Evolutionary conservation across 441 rosid genomes (phyloP).

Genomic region (Geranium incanum): DNA sequence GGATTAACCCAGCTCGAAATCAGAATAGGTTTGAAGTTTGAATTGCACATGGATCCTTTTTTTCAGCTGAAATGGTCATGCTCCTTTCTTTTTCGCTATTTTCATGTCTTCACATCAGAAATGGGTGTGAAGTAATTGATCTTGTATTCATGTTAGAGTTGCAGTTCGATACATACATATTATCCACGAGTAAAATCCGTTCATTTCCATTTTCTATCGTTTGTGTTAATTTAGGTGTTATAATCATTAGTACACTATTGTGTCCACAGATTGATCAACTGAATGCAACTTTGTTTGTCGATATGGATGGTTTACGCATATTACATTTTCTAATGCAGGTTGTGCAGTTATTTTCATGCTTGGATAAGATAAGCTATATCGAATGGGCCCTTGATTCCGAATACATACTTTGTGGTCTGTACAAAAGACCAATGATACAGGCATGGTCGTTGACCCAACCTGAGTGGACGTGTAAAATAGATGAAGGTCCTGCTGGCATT

Average conservation of each 20-base stretch:
- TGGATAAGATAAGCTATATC: slow-evolving; percentile 91
- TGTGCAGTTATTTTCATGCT: slow-evolving; percentile 89
- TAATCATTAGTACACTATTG: background rate
- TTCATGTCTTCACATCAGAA: background rate
- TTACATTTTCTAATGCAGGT: slow-evolving; percentile 50
- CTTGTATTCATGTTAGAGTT: background rate
- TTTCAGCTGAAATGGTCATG: background rate
- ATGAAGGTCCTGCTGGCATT: slow-evolving; percentile 94
- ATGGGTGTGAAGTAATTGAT: background rate
- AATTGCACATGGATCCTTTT: background rate
- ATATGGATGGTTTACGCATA: slow-evolving; percentile 18
- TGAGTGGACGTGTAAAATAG: slow-evolving; percentile 98
- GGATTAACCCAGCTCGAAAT: background rate
- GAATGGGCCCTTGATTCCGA: slow-evolving; percentile 98
- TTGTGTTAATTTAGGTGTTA: background rate
- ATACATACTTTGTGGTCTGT: slow-evolving; percentile 87
- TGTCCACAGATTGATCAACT: background rate
- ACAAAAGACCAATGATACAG: slow-evolving; percentile 84
- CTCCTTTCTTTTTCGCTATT: background rate
- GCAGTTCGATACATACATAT: background rate
- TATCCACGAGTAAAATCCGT: background rate
- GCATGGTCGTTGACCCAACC: slow-evolving; percentile 91
- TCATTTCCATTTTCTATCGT: background rate
- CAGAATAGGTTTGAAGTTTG: background rate
- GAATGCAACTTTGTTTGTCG: slow-evolving; percentile 1